A percentile compares a stretch with the other conserved stretches of the same genome.
Evolutionary conservation across 306 rosid genomes (phyloP).

Genomic region (Cucurbita moschata): DNA sequence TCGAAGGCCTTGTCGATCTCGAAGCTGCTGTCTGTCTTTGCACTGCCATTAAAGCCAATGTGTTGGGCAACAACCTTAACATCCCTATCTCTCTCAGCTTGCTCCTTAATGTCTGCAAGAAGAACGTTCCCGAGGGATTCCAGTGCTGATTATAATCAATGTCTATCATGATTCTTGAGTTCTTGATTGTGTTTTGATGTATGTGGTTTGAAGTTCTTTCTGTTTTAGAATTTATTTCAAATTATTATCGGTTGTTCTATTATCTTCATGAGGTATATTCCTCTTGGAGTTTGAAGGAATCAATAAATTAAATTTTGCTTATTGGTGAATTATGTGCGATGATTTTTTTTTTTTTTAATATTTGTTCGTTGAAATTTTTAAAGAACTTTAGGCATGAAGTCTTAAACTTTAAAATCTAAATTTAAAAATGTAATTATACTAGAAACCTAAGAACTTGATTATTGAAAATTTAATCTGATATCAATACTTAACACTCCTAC

Average conservation of each 20-base stretch:
- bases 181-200: neutral
- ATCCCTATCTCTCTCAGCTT: slow-evolving; percentile 48
- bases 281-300: too few relatives aligned
- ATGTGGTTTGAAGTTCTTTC: neutral
- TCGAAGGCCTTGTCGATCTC: slow-evolving; percentile 53
- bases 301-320: too few relatives aligned
- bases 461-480: too few relatives aligned
- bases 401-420: too few relatives aligned
- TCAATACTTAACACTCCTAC: too few relatives aligned
- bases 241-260: neutral
- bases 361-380: too few relatives aligned
- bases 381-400: too few relatives aligned
- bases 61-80: slow-evolving; percentile 55
- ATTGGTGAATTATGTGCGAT: too few relatives aligned
- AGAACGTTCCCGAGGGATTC: slow-evolving; percentile 26
- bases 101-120: slow-evolving; percentile 54
- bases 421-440: too few relatives aligned
- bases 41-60: slow-evolving; percentile 55
- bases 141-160: neutral
- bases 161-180: neutral
- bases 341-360: too few relatives aligned
- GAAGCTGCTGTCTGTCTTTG: slow-evolving; percentile 75
- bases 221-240: neutral
- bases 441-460: too few relatives aligned
- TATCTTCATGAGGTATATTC: too few relatives aligned